Evolutionary conservation across 306 rosid species (phyloP).

Genomic region (Chamaecrista fasciculata): DNA sequence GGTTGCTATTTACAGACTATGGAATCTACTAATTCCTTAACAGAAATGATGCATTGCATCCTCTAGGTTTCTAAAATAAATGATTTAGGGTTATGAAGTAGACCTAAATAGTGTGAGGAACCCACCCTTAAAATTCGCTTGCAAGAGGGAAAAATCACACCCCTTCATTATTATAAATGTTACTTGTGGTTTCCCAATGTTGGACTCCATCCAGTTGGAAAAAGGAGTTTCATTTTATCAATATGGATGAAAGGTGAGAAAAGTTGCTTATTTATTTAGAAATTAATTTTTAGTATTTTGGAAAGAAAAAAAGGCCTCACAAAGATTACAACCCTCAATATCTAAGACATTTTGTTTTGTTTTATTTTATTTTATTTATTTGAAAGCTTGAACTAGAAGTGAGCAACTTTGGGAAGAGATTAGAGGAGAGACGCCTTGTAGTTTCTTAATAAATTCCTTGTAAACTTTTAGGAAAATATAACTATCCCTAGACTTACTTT

Average conservation of each 20-base stretch:
- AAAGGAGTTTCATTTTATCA: too few relatives aligned
- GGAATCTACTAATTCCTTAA: background rate
- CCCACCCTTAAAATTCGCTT: too few relatives aligned
- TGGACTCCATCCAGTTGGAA: too few relatives aligned
- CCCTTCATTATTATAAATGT: too few relatives aligned
- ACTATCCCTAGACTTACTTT: background rate
- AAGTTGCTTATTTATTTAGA: background rate
- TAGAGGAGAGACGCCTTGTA: background rate
- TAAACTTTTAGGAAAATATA: background rate
- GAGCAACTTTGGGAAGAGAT: background rate
- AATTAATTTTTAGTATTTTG: background rate
- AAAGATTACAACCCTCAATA: background rate
- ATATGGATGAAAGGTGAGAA: background rate
- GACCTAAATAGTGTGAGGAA: background rate
- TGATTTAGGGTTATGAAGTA: background rate
- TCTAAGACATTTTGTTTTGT: too few relatives aligned
- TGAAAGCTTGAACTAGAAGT: background rate
- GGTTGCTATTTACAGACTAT: background rate
- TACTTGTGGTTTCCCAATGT: too few relatives aligned
- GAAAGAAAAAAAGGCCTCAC: background rate
- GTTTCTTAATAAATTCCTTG: background rate
- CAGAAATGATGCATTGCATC: background rate
- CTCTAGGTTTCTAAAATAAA: background rate
- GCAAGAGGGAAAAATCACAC: too few relatives aligned
- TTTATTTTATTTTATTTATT: background rate